Percentiles rank a stretch among this genome's conserved stretches.
These are phyloP conservation scores for Trichoderma pleuroti DNA, from an alignment of 2,329 filamentous ascomycete species.

Conservation along the genomic window DNA sequence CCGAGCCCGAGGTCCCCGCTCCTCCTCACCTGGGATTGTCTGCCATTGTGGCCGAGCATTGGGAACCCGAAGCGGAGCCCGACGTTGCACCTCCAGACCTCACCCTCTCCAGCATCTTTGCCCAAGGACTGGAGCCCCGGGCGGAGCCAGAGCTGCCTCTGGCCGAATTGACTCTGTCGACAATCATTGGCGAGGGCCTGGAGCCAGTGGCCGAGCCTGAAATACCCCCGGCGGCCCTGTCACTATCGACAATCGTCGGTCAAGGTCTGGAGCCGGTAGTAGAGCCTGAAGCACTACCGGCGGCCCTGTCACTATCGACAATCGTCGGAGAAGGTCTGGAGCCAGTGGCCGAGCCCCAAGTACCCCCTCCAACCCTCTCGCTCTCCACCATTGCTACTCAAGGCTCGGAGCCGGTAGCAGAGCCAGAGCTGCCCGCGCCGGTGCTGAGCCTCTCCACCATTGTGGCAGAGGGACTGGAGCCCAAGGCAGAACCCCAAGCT, in stretches of 20 bases:
- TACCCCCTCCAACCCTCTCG: conserved; percentile 26
- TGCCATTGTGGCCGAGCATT: conserved; percentile 26
- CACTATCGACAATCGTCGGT: conserved; percentile 28
- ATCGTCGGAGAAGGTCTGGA: conserved; percentile 29
- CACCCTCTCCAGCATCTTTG: conserved; percentile 27
- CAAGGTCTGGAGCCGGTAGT: conserved; percentile 26
- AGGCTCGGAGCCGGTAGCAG: conserved; percentile 33
- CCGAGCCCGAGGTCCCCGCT: conserved; percentile 30
- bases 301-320: conserved; percentile 27
- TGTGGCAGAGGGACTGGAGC: conserved; percentile 32
- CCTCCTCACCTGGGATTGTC: conserved; percentile 29
- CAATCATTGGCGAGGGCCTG: conserved; percentile 37
- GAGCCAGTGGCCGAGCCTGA: conserved; percentile 38
- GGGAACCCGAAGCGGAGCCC: conserved; percentile 30
- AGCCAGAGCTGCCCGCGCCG: conserved; percentile 23
- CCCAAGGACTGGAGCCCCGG: conserved; percentile 31
- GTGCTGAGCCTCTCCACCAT: conserved; percentile 29
- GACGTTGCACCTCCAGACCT: conserved; percentile 23
- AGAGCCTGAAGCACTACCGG: conserved; percentile 25
- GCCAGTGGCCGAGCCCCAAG: conserved; percentile 24
- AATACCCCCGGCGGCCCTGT: conserved; percentile 22
- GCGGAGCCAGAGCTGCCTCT: conserved; percentile 29
- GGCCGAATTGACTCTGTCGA: conserved; percentile 34
- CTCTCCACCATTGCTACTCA: conserved; percentile 33
- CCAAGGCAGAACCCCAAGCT: conserved; percentile 27